These are phyloP conservation scores for Rostrohypoxylon terebratum DNA, from an alignment of 495 filamentous ascomycete genomes.

Conservation along the genomic window DNA sequence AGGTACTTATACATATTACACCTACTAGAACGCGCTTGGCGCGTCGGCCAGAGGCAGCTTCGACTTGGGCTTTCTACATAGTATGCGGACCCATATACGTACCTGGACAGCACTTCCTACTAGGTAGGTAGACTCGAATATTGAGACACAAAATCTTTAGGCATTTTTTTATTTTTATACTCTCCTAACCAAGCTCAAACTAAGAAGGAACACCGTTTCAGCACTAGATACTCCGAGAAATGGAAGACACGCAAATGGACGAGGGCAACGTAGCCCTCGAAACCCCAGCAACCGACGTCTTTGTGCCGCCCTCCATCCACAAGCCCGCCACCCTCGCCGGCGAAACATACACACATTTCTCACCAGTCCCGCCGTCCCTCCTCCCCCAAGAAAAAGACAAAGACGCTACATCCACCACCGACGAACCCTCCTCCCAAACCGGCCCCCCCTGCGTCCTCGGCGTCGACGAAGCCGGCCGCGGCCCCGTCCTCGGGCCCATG, in stretches of 20 bases:
- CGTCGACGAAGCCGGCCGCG: slow-evolving; percentile 95
- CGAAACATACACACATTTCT: slow-evolving; percentile 86
- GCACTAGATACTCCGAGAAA: slow-evolving; percentile 35
- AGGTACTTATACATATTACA: not conserved
- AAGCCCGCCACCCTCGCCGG: slow-evolving; percentile 70
- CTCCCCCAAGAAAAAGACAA: slow-evolving; percentile 48
- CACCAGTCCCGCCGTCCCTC: slow-evolving; percentile 70
- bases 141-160: not conserved
- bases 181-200: not conserved
- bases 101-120: not conserved
- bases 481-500: slow-evolving; percentile 96
- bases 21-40: slow-evolving; percentile 23
- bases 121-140: too few relatives aligned
- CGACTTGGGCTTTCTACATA: slow-evolving; percentile 1
- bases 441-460: slow-evolving; percentile 69
- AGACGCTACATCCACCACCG: slow-evolving; percentile 49
- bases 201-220: not conserved
- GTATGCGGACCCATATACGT: too few relatives aligned
- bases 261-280: slow-evolving; percentile 64
- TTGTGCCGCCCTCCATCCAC: slow-evolving; percentile 85
- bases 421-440: slow-evolving; percentile 16
- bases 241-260: slow-evolving; percentile 61
- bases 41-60: slow-evolving; percentile 32
- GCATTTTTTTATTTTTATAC: not conserved
- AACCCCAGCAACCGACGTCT: slow-evolving; percentile 67